Conservation (phyloP, 768 basidiomycete species). For the Suillus weaverae region DNA sequence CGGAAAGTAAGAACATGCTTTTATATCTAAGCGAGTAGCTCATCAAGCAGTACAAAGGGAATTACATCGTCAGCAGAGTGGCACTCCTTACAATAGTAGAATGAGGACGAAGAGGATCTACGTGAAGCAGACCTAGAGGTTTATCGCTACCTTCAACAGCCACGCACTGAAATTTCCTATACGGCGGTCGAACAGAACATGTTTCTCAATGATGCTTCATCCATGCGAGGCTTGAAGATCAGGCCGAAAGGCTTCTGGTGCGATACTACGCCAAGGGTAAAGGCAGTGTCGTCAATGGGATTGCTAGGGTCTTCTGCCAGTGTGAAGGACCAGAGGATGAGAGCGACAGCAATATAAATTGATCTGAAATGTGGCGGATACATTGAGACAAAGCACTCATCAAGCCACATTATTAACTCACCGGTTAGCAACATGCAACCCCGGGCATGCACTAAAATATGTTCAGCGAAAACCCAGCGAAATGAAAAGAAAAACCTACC, state of each 20-base stretch:
- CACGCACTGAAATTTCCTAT: not conserved
- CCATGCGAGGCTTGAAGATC: slow-evolving; percentile 49
- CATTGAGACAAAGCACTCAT: not conserved
- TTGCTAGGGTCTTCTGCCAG: slow-evolving; percentile 45
- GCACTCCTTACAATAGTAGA: too few relatives aligned
- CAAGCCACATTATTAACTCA: slow-evolving; percentile 1
- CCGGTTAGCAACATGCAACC: slow-evolving; percentile 45
- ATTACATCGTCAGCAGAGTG: too few relatives aligned
- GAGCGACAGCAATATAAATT: slow-evolving; percentile 60
- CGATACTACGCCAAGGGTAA: slow-evolving; percentile 62
- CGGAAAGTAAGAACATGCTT: too few relatives aligned
- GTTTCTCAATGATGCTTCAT: slow-evolving; percentile 9
- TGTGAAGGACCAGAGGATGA: slow-evolving; percentile 64
- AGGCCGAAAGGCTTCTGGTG: slow-evolving; percentile 63
- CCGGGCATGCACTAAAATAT: slow-evolving; percentile 50
- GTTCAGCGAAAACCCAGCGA: too few relatives aligned
- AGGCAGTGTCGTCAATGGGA: slow-evolving; percentile 62
- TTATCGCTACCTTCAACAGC: not conserved
- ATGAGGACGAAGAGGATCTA: not conserved
- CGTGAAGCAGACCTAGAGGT: not conserved
- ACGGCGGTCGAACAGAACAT: not conserved
- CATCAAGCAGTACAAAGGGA: too few relatives aligned
- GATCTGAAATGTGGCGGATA: slow-evolving; percentile 39
- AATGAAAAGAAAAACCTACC: too few relatives aligned
- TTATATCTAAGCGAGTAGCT: too few relatives aligned